Base-by-base conservation (phyloP, 352 stramenopile genomes). In the Phytopythium oedochilum region DNA sequence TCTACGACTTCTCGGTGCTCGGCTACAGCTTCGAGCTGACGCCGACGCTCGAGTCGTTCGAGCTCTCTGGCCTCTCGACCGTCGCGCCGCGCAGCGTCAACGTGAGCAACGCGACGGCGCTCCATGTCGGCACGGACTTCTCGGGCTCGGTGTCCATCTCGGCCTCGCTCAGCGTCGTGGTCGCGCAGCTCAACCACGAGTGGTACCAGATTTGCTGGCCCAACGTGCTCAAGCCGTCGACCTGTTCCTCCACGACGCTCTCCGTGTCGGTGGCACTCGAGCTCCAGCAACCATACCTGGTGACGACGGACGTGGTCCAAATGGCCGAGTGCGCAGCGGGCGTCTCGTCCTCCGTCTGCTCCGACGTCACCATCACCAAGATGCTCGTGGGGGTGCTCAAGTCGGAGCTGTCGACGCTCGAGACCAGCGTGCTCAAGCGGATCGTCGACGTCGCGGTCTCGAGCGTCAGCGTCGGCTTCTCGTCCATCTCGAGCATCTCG, bases 171-270 rank as follows among this genome's bases (percentile, higher is more conserved):
- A 53, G 58, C 15, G 31, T 77, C 32, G 50, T 66, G 34, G 58
- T 74, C 14, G 29, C 26, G 51, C 68, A 74, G 56, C 59, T 70
- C 53, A 48, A 77, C 25, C 66, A 71, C 45, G 28, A 72, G 52
- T 74, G 68, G 68, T 74, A 74, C 51, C 55, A 71, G 51, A 60
- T 77, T 40, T 77, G 68, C 59, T 77, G 68, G 65, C 73, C 68
- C n/a, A 56, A 77, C 46, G 60, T 73, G 22, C 26, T 73, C 26
- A 38, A 77, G 28, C 59, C 68, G 14, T 40, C 46, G n/a, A 61
- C 61, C 20, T 77, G 68, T 28, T 32, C 58, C 3, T 53, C 68
- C 10, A 47, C 58, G 1, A 63, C 60, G 12, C 67, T 77, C 45
- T 53, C 43, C 23, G 47, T 74, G 8, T 55, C 68, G 49, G 56